Conservation (phyloP, 768 basidiomycete species). For the Rhodosporidiobolus odoratus region DNA sequence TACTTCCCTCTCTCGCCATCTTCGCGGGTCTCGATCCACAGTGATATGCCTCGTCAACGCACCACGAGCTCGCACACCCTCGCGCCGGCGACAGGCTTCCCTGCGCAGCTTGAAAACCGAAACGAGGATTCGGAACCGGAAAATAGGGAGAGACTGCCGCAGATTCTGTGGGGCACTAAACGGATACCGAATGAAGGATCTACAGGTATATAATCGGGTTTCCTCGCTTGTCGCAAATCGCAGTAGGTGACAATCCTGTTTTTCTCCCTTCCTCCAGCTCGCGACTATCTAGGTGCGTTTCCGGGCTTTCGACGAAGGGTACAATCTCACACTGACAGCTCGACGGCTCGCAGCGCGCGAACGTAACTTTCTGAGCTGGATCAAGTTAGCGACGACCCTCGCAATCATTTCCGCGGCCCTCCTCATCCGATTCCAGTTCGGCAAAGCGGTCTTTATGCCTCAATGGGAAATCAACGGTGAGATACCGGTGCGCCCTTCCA, state of each 20-base stretch:
- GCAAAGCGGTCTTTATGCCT: constrained; percentile 1
- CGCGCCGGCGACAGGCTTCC: not conserved
- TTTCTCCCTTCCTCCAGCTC: not conserved
- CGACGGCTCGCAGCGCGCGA: constrained; percentile 20
- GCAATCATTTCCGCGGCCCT: constrained; percentile 23
- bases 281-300: constrained; percentile 28
- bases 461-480: constrained; percentile 7
- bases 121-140: not conserved
- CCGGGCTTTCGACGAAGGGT: not conserved
- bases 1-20: too few relatives aligned
- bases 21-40: too few relatives aligned
- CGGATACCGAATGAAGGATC: constrained; percentile 18
- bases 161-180: not conserved
- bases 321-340: too few relatives aligned
- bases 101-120: not conserved
- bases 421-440: constrained; percentile 35
- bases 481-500: constrained; percentile 8
- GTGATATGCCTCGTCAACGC: too few relatives aligned
- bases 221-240: not conserved
- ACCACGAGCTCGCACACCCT: not conserved
- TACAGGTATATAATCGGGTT: constrained; percentile 7
- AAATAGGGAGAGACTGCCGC: not conserved
- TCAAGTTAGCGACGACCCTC: constrained; percentile 25
- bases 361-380: constrained; percentile 33
- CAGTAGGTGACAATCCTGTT: not conserved